These are phyloP conservation scores for Penicillium verhagenii DNA, from an alignment of 495 filamentous ascomycete genomes.

Conservation along the genomic window DNA sequence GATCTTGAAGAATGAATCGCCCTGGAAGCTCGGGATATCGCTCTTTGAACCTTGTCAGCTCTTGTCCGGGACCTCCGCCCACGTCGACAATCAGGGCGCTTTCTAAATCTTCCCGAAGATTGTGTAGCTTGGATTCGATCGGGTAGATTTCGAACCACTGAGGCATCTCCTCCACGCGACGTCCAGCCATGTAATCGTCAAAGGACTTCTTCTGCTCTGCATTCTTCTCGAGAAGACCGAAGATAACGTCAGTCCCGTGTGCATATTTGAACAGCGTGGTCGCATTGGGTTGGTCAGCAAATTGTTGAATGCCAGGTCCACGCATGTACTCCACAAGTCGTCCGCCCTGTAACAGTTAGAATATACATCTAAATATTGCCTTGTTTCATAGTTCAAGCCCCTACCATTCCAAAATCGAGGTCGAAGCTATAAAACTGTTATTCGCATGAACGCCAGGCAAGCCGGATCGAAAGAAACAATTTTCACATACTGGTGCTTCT, in stretches of 20 bases:
- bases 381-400: no score
- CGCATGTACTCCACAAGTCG: slow-evolving; percentile 27
- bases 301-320: slow-evolving; percentile 25
- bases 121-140: slow-evolving; percentile 5
- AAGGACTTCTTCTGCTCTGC: slow-evolving; percentile 25
- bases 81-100: slow-evolving; percentile 51
- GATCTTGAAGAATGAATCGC: slow-evolving; percentile 52
- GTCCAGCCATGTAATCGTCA: slow-evolving; percentile 28
- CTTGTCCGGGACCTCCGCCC: slow-evolving; percentile 47
- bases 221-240: slow-evolving; percentile 20
- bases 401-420: slow-evolving; percentile 15
- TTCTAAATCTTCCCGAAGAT: slow-evolving; percentile 10
- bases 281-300: slow-evolving; percentile 17
- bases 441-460: background rate
- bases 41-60: slow-evolving; percentile 36
- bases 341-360: slow-evolving; percentile 11
- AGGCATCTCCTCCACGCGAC: slow-evolving; percentile 21
- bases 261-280: slow-evolving; percentile 23
- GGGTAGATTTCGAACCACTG: slow-evolving; percentile 27
- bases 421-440: slow-evolving; percentile 6
- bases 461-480: background rate
- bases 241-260: slow-evolving; percentile 18
- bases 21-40: slow-evolving; percentile 34
- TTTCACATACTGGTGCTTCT: slow-evolving; percentile 26
- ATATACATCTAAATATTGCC: background rate